A percentile compares a stretch with the other conserved stretches of the same genome.
Conservation (phyloP, 768 basidiomycete species). For the Tylopilus cervinicoccineus region DNA sequence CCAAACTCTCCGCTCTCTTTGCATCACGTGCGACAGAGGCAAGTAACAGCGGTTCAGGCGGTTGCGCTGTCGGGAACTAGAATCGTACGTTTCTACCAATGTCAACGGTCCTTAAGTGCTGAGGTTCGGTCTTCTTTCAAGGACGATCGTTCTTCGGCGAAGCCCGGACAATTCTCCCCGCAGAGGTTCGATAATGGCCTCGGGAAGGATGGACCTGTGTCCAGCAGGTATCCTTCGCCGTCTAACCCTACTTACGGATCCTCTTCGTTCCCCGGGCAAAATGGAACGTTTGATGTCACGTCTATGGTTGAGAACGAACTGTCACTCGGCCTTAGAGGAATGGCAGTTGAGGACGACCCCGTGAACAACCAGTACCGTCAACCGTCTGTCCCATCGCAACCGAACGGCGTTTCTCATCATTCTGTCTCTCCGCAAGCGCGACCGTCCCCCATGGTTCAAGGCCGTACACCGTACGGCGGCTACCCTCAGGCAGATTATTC, state of each 20-base stretch:
- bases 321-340: conserved; percentile 54
- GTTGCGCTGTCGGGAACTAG: conserved; percentile 37
- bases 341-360: conserved; percentile 56
- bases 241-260: conserved; percentile 36
- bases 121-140: conserved; percentile 22
- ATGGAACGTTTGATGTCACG: conserved; percentile 35
- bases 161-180: conserved; percentile 50
- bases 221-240: conserved; percentile 46
- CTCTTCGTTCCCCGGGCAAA: conserved; percentile 29
- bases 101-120: conserved; percentile 14
- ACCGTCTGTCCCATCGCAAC: conserved; percentile 27
- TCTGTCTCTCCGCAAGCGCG: conserved; percentile 37
- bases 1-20: conserved; percentile 37
- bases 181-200: conserved; percentile 48
- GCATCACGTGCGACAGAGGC: conserved; percentile 46
- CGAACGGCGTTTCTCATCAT: conserved; percentile 27
- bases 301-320: conserved; percentile 50
- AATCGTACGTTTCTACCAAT: conserved; percentile 31
- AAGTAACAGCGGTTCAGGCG: conserved; percentile 36
- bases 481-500: conserved; percentile 58
- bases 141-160: conserved; percentile 47
- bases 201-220: conserved; percentile 36
- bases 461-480: conserved; percentile 43
- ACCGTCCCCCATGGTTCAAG: conserved; percentile 41
- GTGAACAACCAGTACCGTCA: conserved; percentile 38